Evolutionary conservation across 768 basidiomycete genomes (phyloP).

Genomic region (Candolleomyces eurysporus): DNA sequence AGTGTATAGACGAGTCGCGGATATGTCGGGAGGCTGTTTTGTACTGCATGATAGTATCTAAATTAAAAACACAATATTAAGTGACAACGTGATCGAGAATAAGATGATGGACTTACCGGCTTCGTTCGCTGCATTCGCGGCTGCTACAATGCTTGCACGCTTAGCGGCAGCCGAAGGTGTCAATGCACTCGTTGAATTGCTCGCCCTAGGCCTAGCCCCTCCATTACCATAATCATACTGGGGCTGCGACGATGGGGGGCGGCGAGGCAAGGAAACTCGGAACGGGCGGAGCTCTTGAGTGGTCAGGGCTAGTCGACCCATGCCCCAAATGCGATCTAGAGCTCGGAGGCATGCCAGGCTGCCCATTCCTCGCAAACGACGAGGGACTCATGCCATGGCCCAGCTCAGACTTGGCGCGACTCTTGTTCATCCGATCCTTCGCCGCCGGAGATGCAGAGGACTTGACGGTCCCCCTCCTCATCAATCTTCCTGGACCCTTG

Average conservation of each 20-base stretch:
- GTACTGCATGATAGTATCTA: slow-evolving; percentile 10
- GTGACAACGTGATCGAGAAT: not conserved
- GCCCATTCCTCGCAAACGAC: slow-evolving; percentile 5
- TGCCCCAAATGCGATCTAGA: slow-evolving; percentile 29
- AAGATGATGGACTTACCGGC: slow-evolving; percentile 24
- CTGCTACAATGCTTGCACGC: slow-evolving; percentile 42
- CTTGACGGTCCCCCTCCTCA: not conserved
- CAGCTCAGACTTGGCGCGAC: slow-evolving; percentile 38
- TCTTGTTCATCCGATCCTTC: slow-evolving; percentile 15
- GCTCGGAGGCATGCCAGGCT: not conserved
- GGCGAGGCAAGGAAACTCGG: not conserved
- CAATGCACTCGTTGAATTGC: slow-evolving; percentile 58
- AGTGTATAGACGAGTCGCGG: slow-evolving; percentile 25
- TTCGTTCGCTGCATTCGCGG: slow-evolving; percentile 25
- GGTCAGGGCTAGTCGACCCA: slow-evolving; percentile 12
- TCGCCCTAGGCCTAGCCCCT: slow-evolving; percentile 43
- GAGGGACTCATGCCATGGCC: slow-evolving; percentile 31
- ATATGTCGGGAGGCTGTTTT: slow-evolving; percentile 23
- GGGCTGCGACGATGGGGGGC: slow-evolving; percentile 26
- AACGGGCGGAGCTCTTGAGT: not conserved
- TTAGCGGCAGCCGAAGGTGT: slow-evolving; percentile 50
- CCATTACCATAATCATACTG: slow-evolving; percentile 22
- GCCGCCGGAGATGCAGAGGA: not conserved
- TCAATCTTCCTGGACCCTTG: not conserved
- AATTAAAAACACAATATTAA: not conserved